Conservation (phyloP, 73 alveolate species). For the Stentor roeselii region DNA sequence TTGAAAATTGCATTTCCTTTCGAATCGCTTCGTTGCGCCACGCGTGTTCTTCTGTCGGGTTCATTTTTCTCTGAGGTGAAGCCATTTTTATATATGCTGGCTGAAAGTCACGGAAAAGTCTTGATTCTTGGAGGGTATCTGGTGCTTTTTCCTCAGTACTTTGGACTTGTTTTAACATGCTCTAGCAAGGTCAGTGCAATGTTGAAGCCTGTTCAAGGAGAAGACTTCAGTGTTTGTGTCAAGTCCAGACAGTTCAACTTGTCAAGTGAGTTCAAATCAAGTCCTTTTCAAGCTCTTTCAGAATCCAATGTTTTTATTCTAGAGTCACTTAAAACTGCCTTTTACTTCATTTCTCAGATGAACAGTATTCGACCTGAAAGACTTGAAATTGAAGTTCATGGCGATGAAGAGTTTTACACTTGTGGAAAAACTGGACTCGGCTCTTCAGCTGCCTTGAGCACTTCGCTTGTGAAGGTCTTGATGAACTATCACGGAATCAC, state of each 20-base stretch:
- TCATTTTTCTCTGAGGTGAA: slow-evolving; percentile 17
- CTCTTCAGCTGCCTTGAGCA: slow-evolving; percentile 33
- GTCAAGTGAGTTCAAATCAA: neutral
- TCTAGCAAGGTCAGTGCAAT: neutral
- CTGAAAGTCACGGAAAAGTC: slow-evolving; percentile 33
- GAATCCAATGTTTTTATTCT: slow-evolving; percentile 11
- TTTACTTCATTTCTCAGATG: neutral
- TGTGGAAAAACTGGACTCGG: slow-evolving; percentile 42
- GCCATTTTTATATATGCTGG: slow-evolving; percentile 9
- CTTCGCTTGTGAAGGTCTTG: slow-evolving; percentile 13
- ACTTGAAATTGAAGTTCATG: neutral
- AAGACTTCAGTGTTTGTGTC: neutral
- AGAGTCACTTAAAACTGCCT: neutral
- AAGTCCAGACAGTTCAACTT: neutral
- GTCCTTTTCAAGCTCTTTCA: neutral
- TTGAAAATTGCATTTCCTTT: slow-evolving; percentile 47
- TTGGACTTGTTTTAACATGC: neutral
- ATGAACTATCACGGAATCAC: neutral
- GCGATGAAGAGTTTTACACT: slow-evolving; percentile 1
- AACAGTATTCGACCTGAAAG: neutral
- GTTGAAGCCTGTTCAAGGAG: neutral
- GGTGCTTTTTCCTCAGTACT: slow-evolving; percentile 22
- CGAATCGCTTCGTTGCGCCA: slow-evolving; percentile 68
- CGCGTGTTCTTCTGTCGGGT: slow-evolving; percentile 44
- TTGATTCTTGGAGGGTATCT: slow-evolving; percentile 30